Evolutionary conservation across 441 rosid genomes (phyloP), one percentile per base, ranked within the genome.

Genomic region (Raphanus hybrid): DNA sequence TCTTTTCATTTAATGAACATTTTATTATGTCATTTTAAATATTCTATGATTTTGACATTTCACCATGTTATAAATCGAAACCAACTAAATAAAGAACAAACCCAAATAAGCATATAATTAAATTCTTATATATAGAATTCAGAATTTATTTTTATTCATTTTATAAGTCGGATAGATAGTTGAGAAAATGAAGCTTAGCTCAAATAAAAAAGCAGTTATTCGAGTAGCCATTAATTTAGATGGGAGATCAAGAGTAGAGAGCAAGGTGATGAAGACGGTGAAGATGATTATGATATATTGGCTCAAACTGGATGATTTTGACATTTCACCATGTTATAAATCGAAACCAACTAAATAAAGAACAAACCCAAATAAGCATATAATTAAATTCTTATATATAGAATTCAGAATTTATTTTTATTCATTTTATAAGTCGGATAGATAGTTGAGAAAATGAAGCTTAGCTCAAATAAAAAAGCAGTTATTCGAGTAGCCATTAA

Each of bases 261-360:
- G 14, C 15, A 71, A 12, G 23, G 6, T n/a, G 75, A 54, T 75
- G 32, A 45, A 12, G 27, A 18, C 20, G 43, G 14, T 55, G 77
- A 69, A 58, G 79, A 65, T 60, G 79, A 71, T 27, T 64, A 50
- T 45, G 35, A 10, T 26, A 12, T 78, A 32, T 66, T 69, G 63
- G 81, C 82, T 91, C 92, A 92, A 20, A 20, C 23, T 20, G 23
- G 23, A 55, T 8, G 27, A 20, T 55, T 55, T 18, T 55, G 63
- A 10, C 14, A 59, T 11, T 2, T 5, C 8, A 16, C 57, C 43
- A 9, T 23, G 29, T 18, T 65, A 39, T 55, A 14, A 18, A 68
- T 10, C 3, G 16, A 20, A 23, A 50, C 6, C 69, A 11, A 50
- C 29, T 35, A 43, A 43, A 26, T 32, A 59, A 35, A 64, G 43